These are phyloP conservation scores for Magnaporthiopsis rhizophila DNA, from an alignment of 2,329 filamentous ascomycete genomes.

Conservation along the genomic window DNA sequence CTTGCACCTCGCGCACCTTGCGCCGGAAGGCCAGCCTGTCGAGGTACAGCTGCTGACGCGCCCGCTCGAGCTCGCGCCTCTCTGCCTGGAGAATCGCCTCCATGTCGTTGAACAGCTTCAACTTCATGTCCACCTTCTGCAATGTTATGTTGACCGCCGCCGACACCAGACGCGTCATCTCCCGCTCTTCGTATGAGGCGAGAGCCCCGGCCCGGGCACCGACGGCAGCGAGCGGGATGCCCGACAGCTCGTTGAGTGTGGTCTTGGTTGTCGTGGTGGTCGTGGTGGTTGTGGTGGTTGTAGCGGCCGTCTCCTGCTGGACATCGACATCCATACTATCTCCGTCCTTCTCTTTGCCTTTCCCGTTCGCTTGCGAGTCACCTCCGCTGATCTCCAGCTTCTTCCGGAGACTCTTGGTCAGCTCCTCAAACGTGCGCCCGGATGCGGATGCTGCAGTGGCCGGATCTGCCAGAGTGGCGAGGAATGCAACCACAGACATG, in stretches of 20 bases:
- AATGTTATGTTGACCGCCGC: conserved; percentile 89
- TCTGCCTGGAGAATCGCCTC: conserved; percentile 88
- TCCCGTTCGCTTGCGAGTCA: conserved; percentile 33
- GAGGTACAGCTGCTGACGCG: conserved; percentile 85
- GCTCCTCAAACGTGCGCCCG: conserved; percentile 76
- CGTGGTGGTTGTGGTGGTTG: conserved; percentile 38
- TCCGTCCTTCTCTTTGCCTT: conserved; percentile 48
- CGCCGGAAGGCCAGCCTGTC: conserved; percentile 87
- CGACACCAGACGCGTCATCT: conserved; percentile 89
- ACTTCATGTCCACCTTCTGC: conserved; percentile 90
- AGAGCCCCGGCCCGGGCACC: conserved; percentile 81
- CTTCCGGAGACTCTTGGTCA: conserved; percentile 70
- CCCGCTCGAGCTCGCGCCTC: conserved; percentile 83
- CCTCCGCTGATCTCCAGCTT: conserved; percentile 57
- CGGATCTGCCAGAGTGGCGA: conserved; percentile 85
- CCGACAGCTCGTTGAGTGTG: conserved; percentile 50
- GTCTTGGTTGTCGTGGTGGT: conserved; percentile 41
- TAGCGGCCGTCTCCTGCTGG: conserved; percentile 31
- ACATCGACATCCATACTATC: conserved; percentile 60
- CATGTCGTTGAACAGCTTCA: conserved; percentile 95
- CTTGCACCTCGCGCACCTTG: conserved; percentile 75
- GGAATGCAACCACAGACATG: conserved; percentile 90
- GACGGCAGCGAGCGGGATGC: conserved; percentile 76
- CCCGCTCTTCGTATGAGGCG: conserved; percentile 91
- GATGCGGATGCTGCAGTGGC: conserved; percentile 85